Evolutionary conservation across 2,329 filamentous ascomycete species (phyloP), one percentile per base, ranked within the genome.

Genomic region (Colletotrichum shisoi): DNA sequence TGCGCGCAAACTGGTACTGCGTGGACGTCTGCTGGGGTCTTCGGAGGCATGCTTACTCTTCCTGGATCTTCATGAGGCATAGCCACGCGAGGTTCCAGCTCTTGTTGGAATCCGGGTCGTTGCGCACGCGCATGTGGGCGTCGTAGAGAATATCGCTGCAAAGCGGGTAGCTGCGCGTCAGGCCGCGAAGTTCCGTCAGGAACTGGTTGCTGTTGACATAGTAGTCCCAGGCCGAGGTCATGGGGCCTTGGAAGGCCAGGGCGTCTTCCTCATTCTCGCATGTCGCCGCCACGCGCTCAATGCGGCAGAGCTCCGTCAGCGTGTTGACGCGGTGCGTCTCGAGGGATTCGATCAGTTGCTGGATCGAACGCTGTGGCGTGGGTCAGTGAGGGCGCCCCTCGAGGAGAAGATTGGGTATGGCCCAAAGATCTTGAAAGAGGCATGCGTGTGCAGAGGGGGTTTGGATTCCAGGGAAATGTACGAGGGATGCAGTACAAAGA

Each of bases 1-100:
- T n/a, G 6, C 17, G 31, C 21, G 5, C 9, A 24, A 27, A 13
- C 4, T 1, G 45, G 27, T 2, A 31, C 6, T 4, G 3, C 15
- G 19, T 17, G 21, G 3, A 17, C 17, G 21, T 13, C 15, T 11
- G 17, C 9, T 27, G 9, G 21, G 37, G 19, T 11, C 1, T 8
- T 68, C 45, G 24, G 39, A 2, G n/a, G 13, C 4, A n/a, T 7
- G 81, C 85, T 76, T 79, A 89, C 88, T 89, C 87, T 63, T 87
- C 84, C 24, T 83, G 81, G 57, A 92, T 87, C 76, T 91, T 91
- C 48, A 79, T 79, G 11, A 93, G 78, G 39, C 90, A 87, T 52
- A 93, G 79, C 90, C 90, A 93, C 48, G 89, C 90, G 71, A 90
- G 81, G 74, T 93, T 93, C 90, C 91, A 93, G 74, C 89, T 92